Percentiles rank a stretch among this genome's conserved stretches.
phyloP scores from a whole-genome alignment of 768 basidiomycete genomes.

The Hydnum rufescens region DNA sequence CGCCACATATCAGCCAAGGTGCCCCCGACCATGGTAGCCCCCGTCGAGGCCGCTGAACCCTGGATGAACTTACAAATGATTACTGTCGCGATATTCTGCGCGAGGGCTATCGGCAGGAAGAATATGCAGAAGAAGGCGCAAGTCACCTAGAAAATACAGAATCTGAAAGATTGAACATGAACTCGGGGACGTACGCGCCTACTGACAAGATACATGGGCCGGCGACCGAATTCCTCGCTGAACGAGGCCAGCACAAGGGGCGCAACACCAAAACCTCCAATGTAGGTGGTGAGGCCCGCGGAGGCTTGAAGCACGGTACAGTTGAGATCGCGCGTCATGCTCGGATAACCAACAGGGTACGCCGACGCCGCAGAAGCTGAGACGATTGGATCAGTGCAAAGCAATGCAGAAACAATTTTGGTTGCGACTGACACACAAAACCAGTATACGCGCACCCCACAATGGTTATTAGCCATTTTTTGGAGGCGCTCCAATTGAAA shows the following conservation, averaged over 20 bases:
- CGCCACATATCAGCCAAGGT: constrained; percentile 21
- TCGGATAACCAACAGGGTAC: neutral
- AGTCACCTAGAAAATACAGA: no score
- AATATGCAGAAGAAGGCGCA: no score
- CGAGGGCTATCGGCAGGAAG: no score
- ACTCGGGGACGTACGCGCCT: no score
- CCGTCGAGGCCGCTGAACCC: constrained; percentile 16
- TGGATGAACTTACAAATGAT: neutral
- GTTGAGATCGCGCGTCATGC: neutral
- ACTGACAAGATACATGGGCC: neutral
- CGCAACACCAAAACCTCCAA: neutral
- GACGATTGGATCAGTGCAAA: neutral
- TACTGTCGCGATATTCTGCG: neutral
- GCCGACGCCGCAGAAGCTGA: neutral
- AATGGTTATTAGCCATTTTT: no score
- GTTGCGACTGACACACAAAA: no score
- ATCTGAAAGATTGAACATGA: no score
- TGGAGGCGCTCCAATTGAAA: no score
- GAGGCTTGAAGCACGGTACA: neutral
- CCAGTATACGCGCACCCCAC: no score
- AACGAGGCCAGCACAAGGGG: neutral
- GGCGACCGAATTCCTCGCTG: neutral
- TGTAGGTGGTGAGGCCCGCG: neutral
- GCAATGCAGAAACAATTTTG: no score
- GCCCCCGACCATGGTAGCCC: constrained; percentile 21